Percentiles rank a stretch among this genome's conserved stretches.
These are phyloP conservation scores for Mycena rebaudengoi DNA, from an alignment of 768 basidiomycete species.

Conservation along the genomic window DNA sequence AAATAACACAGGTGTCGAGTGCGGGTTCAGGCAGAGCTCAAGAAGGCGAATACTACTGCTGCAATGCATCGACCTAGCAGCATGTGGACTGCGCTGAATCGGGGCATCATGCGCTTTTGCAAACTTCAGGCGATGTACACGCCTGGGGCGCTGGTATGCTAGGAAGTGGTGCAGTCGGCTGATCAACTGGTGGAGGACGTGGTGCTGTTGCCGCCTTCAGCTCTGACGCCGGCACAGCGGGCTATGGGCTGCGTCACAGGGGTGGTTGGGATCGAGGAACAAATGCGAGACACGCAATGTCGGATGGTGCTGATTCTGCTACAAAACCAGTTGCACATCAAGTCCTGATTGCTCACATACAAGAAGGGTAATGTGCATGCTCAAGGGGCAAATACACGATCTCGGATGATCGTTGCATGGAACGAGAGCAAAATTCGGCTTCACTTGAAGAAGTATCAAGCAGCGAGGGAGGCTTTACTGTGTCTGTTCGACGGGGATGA, in stretches of 20 bases:
- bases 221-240: not conserved
- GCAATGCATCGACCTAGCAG: not conserved
- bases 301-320: not conserved
- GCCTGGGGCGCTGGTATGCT: not conserved
- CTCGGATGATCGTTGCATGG: not conserved
- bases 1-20: too few relatives aligned
- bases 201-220: not conserved
- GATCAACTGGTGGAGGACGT: not conserved
- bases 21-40: not conserved
- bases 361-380: not conserved
- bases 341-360: conserved; percentile 7
- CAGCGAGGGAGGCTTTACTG: conserved; percentile 12
- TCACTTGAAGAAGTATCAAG: not conserved
- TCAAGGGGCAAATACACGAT: conserved; percentile 9
- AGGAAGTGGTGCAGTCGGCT: not conserved
- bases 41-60: conserved; percentile 2
- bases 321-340: not conserved
- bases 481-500: too few relatives aligned
- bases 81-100: not conserved
- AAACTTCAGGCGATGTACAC: conserved; percentile 4
- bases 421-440: not conserved
- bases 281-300: conserved; percentile 12
- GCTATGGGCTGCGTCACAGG: not conserved
- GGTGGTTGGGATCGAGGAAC: not conserved
- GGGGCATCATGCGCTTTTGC: not conserved